These are phyloP conservation scores for Camellia lanceoleosa DNA, from an alignment of 148 eudicot genomes.

Conservation along the genomic window DNA sequence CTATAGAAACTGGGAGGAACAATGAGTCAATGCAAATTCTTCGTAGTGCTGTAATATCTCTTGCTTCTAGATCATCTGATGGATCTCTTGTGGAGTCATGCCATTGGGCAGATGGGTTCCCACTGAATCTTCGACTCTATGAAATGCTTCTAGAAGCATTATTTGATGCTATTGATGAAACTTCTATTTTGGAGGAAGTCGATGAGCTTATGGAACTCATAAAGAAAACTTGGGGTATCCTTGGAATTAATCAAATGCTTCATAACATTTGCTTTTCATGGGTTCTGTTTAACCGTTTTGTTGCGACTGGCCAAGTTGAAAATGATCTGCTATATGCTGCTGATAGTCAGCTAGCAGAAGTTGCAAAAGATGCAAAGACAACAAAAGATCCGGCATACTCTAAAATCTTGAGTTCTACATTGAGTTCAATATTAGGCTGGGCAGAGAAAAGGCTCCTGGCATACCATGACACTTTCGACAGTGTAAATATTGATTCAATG, in stretches of 20 bases:
- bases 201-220: constrained; percentile 94
- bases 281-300: constrained; percentile 88
- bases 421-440: constrained; percentile 93
- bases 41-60: constrained; percentile 75
- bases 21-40: constrained; percentile 88
- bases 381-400: constrained; percentile 81
- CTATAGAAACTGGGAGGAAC: constrained; percentile 87
- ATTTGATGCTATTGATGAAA: constrained; percentile 74
- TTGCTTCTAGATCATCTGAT: constrained; percentile 74
- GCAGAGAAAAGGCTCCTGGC: constrained; percentile 96
- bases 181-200: constrained; percentile 75
- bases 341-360: constrained; percentile 85
- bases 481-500: constrained; percentile 76
- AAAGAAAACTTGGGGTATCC: constrained; percentile 87
- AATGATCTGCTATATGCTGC: constrained; percentile 81
- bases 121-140: constrained; percentile 84
- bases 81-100: constrained; percentile 64
- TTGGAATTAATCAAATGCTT: constrained; percentile 81
- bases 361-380: constrained; percentile 89
- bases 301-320: constrained; percentile 85
- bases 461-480: constrained; percentile 93
- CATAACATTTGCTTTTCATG: constrained; percentile 93
- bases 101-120: constrained; percentile 97
- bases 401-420: constrained; percentile 71
- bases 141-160: constrained; percentile 81